Conservation (phyloP, 495 filamentous ascomycete species). For the Aspergillus hancockii region DNA sequence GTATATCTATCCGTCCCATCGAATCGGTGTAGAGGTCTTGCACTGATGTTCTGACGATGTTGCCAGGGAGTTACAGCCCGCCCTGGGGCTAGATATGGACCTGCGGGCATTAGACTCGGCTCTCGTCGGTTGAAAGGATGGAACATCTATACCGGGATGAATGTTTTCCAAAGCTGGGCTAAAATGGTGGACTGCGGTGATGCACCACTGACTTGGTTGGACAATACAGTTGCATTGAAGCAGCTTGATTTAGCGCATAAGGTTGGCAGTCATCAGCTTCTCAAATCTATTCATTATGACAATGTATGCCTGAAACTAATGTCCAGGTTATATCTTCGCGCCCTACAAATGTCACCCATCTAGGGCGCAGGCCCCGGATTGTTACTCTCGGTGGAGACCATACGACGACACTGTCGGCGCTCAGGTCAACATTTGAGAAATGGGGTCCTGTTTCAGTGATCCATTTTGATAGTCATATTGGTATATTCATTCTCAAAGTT, state of each 20-base stretch:
- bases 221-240: conserved; percentile 53
- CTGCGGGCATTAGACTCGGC: conserved; percentile 48
- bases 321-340: conserved; percentile 28
- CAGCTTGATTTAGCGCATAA: conserved; percentile 50
- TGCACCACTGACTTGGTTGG: conserved; percentile 51
- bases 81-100: conserved; percentile 53
- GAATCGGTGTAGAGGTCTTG: not conserved
- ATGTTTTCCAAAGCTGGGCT: conserved; percentile 47
- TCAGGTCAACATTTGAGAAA: conserved; percentile 43
- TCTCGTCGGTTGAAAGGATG: conserved; percentile 44
- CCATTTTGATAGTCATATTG: conserved; percentile 55
- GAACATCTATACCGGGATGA: conserved; percentile 47
- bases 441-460: conserved; percentile 54
- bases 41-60: not conserved
- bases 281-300: too few relatives aligned
- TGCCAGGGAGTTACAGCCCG: conserved; percentile 41
- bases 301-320: not conserved
- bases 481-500: conserved; percentile 6
- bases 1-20: conserved; percentile 7
- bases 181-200: conserved; percentile 55
- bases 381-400: conserved; percentile 54
- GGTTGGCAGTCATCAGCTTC: conserved; percentile 18
- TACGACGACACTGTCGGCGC: conserved; percentile 50
- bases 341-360: conserved; percentile 20
- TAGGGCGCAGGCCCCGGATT: conserved; percentile 39